Evolutionary conservation across 768 basidiomycete genomes (phyloP).

Genomic region (Lepiota venenata): DNA sequence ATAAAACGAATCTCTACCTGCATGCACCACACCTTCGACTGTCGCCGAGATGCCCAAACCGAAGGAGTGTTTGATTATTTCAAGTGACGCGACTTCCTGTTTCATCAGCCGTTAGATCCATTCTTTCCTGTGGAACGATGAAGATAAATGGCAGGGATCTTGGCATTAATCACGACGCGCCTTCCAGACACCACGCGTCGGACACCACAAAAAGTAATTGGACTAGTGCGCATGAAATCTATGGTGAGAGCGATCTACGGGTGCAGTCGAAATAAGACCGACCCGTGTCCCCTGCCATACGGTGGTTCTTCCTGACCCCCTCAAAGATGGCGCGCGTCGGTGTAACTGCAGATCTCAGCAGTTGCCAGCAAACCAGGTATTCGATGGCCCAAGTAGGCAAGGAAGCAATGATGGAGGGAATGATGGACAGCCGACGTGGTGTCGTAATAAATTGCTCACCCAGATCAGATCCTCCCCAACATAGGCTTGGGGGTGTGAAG

Average conservation of each 20-base stretch:
- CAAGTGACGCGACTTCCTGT: background rate
- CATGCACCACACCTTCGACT: background rate
- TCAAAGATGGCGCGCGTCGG: conserved; percentile 1
- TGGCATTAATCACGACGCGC: conserved; percentile 6
- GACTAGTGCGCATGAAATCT: background rate
- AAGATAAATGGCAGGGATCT: background rate
- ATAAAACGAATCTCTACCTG: conserved; percentile 5
- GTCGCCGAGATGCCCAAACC: background rate
- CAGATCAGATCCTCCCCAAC: conserved; percentile 4
- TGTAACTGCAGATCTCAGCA: background rate
- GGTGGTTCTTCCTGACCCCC: background rate
- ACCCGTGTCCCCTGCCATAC: conserved; percentile 5
- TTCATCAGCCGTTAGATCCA: background rate
- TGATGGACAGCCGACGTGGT: conserved; percentile 5
- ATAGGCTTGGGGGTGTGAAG: background rate
- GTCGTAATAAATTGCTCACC: conserved; percentile 9
- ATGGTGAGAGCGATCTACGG: background rate
- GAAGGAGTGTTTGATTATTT: background rate
- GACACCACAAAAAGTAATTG: background rate
- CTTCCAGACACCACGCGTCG: background rate
- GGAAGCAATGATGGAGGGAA: conserved; percentile 1
- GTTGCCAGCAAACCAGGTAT: background rate
- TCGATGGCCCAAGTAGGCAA: background rate
- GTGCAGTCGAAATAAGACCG: conserved; percentile 3
- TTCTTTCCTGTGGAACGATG: background rate